These are phyloP conservation scores for Syncephalastrum monosporum DNA, from an alignment of 371 early-diverging fungal genomes.

Conservation along the genomic window DNA sequence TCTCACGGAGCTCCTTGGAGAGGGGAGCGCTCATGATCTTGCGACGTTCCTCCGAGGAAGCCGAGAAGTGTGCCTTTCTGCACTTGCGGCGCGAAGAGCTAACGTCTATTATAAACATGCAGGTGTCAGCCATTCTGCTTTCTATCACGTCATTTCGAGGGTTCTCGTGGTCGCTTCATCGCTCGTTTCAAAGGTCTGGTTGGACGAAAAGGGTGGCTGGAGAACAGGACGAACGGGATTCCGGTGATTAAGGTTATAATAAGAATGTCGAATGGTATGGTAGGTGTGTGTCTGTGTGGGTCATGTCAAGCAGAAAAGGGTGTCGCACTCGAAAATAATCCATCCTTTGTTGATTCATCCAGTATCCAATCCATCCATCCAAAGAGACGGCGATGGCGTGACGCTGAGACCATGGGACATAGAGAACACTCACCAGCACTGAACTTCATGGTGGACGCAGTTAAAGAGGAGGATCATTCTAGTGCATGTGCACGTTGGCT, in stretches of 20 bases:
- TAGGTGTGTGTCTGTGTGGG: not conserved
- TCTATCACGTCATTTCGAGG: not conserved
- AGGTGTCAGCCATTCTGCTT: slow-evolving; percentile 1
- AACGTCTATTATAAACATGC: slow-evolving; percentile 62
- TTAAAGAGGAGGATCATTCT: slow-evolving; percentile 14
- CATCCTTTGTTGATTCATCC: not conserved
- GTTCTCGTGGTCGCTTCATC: slow-evolving; percentile 6
- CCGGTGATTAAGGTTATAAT: not conserved
- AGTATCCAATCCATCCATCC: slow-evolving; percentile 3
- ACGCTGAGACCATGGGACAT: not conserved
- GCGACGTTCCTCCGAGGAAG: slow-evolving; percentile 90
- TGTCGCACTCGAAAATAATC: not conserved
- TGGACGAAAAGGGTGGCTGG: too few species aligned
- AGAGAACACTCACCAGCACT: slow-evolving; percentile 28
- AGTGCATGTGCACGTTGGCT: slow-evolving; percentile 4
- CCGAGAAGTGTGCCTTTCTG: slow-evolving; percentile 98
- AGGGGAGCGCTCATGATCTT: slow-evolving; percentile 94
- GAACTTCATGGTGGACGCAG: slow-evolving; percentile 33
- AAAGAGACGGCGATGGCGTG: not conserved
- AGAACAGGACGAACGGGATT: too few species aligned
- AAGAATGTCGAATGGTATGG: slow-evolving; percentile 1
- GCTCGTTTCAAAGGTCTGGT: not conserved
- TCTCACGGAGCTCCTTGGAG: slow-evolving; percentile 96
- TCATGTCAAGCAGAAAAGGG: not conserved
- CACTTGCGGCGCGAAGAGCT: slow-evolving; percentile 94